Conservation (phyloP, 306 rosid species). For the Cicer bijugum region DNA sequence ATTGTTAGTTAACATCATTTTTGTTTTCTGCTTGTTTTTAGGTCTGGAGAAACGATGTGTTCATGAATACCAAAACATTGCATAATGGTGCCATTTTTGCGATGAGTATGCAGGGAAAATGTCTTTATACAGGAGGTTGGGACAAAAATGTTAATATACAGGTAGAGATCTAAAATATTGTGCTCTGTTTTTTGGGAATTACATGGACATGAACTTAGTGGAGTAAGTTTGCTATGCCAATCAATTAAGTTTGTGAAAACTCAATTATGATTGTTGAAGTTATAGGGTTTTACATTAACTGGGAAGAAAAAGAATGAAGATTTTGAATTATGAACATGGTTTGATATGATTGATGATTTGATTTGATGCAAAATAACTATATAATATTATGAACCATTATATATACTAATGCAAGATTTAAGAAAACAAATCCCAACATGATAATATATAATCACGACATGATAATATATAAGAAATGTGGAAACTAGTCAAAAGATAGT, state of each 20-base stretch:
- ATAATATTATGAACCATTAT: background rate
- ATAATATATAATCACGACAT: background rate
- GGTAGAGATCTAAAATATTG: conserved; percentile 55
- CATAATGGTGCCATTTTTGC: conserved; percentile 80
- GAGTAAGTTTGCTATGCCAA: conserved; percentile 7
- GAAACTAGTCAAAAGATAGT: background rate
- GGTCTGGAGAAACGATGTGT: conserved; percentile 86
- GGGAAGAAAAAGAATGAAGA: background rate
- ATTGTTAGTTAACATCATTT: conserved; percentile 36
- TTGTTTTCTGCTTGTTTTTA: conserved; percentile 48
- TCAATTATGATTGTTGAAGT: conserved; percentile 14
- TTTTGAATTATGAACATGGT: background rate
- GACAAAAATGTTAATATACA: conserved; percentile 81
- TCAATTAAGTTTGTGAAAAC: conserved; percentile 27
- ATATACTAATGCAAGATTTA: background rate
- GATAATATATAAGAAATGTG: background rate
- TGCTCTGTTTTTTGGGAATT: conserved; percentile 16
- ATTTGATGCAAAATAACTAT: background rate
- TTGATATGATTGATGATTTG: conserved; percentile 19
- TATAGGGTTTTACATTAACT: background rate
- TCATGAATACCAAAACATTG: conserved; percentile 59
- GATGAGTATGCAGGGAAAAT: conserved; percentile 60
- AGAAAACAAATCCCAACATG: background rate
- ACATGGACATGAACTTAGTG: conserved; percentile 37
- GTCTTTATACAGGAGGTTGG: conserved; percentile 87